phyloP scores from a whole-genome alignment of 2,329 filamentous ascomycete species.

The Aspergillus sp. region DNA sequence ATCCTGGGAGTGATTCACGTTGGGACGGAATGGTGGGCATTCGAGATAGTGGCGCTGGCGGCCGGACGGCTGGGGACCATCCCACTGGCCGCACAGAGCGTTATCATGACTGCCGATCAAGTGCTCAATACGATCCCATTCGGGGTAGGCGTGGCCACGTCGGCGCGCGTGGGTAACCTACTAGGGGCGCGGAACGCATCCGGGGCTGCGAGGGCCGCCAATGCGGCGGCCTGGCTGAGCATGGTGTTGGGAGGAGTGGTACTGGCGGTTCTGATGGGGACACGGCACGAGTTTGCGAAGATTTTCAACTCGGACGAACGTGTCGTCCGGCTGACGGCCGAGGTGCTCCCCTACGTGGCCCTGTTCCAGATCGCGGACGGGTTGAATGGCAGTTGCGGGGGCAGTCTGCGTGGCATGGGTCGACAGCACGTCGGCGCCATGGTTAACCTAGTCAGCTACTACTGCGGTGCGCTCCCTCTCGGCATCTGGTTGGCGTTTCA shows the following conservation, averaged over 20 bases:
- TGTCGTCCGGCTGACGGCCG: conserved; percentile 69
- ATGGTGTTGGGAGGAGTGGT: conserved; percentile 67
- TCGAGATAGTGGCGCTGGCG: conserved; percentile 82
- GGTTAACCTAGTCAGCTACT: conserved; percentile 81
- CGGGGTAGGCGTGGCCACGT: conserved; percentile 78
- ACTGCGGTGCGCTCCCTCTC: conserved; percentile 74
- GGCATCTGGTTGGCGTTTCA: conserved; percentile 83
- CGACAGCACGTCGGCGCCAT: conserved; percentile 79
- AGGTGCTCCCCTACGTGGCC: conserved; percentile 83
- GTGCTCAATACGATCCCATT: conserved; percentile 84
- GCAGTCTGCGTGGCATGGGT: conserved; percentile 78
- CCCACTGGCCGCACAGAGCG: conserved; percentile 75
- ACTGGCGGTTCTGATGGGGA: conserved; percentile 65
- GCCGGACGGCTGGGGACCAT: conserved; percentile 78
- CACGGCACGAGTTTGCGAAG: conserved; percentile 69
- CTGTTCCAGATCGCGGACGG: conserved; percentile 90
- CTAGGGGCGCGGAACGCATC: conserved; percentile 65
- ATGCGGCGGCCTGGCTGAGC: conserved; percentile 71
- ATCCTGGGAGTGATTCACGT: conserved; percentile 76
- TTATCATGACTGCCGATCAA: conserved; percentile 88
- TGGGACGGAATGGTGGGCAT: conserved; percentile 92
- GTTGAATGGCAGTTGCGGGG: conserved; percentile 79
- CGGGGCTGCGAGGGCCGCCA: conserved; percentile 69
- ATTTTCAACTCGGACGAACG: conserved; percentile 76
- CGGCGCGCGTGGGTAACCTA: conserved; percentile 74